A percentile compares a stretch with the other conserved stretches of the same genome.
These are phyloP conservation scores for Bondarzewia mesenterica DNA, from an alignment of 1,284 basidiomycete genomes.

Conservation along the genomic window DNA sequence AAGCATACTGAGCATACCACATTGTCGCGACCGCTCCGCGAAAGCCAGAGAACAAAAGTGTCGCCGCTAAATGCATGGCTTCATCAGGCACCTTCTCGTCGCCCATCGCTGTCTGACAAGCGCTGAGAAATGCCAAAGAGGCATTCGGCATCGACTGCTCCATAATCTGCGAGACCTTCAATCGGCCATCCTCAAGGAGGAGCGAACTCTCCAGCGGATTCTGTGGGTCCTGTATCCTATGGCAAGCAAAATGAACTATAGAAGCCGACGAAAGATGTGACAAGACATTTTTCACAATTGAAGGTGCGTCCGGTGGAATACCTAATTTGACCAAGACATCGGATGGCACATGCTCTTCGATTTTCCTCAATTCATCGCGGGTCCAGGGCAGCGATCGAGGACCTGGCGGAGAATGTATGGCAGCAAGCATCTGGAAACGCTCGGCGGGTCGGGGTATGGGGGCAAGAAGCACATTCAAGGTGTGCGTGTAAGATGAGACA, in stretches of 20 bases:
- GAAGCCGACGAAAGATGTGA: not conserved
- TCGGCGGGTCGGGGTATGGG: not conserved
- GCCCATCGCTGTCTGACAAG: not conserved
- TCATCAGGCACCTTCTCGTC: not conserved
- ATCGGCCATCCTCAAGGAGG: not conserved
- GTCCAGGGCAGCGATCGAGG: not conserved
- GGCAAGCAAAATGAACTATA: not conserved
- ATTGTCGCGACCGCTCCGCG: constrained; percentile 14
- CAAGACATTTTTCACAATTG: not conserved
- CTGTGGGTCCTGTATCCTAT: not conserved
- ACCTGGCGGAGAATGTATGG: not conserved
- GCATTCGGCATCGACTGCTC: not conserved
- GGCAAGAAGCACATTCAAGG: not conserved
- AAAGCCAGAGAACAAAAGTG: constrained; percentile 1
- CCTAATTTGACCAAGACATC: not conserved
- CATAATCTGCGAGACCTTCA: not conserved
- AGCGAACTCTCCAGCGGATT: not conserved
- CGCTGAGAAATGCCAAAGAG: not conserved
- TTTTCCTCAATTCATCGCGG: not conserved
- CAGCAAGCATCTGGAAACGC: not conserved
- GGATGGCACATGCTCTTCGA: not conserved
- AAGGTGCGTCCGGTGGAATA: not conserved
- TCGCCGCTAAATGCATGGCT: not conserved
- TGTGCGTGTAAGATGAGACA: not conserved
- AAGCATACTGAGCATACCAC: not conserved